Conservation (phyloP, 2,329 filamentous ascomycete genomes). For the Fusarium tjaetaba region DNA sequence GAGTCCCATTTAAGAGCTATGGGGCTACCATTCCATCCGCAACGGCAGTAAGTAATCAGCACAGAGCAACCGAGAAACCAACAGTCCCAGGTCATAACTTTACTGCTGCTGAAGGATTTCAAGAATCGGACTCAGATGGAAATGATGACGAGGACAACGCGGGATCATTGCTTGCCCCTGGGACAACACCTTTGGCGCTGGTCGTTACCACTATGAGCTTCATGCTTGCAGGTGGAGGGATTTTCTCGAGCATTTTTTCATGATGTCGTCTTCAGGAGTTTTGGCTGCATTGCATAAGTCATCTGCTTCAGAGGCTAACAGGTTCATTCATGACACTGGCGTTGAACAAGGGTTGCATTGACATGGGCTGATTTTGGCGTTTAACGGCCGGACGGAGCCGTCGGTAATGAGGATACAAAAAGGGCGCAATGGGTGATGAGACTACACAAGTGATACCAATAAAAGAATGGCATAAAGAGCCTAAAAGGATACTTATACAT, state of each 20-base stretch:
- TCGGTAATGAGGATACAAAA: constrained; percentile 26
- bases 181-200: constrained; percentile 27
- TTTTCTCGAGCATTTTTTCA: constrained; percentile 25
- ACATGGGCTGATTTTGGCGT: constrained; percentile 37
- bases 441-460: constrained; percentile 31
- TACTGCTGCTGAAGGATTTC: constrained; percentile 49
- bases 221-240: constrained; percentile 37
- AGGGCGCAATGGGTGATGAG: constrained; percentile 27
- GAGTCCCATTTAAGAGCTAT: constrained; percentile 61
- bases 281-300: constrained; percentile 10
- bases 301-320: background rate
- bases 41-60: constrained; percentile 55
- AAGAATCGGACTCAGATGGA: constrained; percentile 21
- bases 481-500: background rate
- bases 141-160: constrained; percentile 20
- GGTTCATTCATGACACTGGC: constrained; percentile 34
- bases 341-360: constrained; percentile 27
- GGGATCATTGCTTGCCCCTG: constrained; percentile 23
- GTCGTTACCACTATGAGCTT: constrained; percentile 34
- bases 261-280: background rate
- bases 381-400: constrained; percentile 22
- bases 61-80: constrained; percentile 39
- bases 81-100: constrained; percentile 33
- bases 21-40: constrained; percentile 62
- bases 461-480: constrained; percentile 12